Conservation (phyloP, 176 grass and related monocot species). For the Ensete ventricosum region DNA sequence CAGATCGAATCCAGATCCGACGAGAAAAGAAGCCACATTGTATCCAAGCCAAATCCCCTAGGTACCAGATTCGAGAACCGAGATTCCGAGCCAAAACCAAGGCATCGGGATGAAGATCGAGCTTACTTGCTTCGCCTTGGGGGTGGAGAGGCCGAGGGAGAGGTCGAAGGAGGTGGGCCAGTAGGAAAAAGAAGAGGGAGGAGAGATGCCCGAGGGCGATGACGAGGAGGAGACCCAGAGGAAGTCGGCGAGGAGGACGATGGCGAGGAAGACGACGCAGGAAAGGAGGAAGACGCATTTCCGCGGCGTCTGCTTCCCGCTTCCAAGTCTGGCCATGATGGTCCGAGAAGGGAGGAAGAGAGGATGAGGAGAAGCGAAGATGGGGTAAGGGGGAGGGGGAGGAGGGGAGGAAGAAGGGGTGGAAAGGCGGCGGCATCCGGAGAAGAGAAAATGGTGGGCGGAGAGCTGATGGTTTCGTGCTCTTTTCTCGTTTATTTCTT, state of each 20-base stretch:
- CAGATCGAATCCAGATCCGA: not conserved
- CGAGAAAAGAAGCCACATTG: constrained; percentile 1
- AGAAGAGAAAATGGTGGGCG: no score
- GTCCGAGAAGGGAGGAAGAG: not conserved
- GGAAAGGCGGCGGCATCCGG: not conserved
- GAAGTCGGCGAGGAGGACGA: constrained; percentile 48
- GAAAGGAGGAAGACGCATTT: constrained; percentile 28
- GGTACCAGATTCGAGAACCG: not conserved
- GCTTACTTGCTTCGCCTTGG: constrained; percentile 7
- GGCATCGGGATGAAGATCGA: not conserved
- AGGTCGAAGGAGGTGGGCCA: constrained; percentile 1
- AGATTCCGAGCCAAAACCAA: not conserved
- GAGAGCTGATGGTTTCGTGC: no score
- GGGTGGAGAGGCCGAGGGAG: not conserved
- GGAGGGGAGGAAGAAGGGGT: not conserved
- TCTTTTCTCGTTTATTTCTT: no score
- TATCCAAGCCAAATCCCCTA: no score
- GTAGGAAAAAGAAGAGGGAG: not conserved
- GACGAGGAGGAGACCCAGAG: constrained; percentile 38
- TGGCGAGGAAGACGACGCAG: constrained; percentile 39
- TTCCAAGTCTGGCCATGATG: constrained; percentile 16
- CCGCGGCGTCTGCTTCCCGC: constrained; percentile 25
- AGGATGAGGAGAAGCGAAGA: not conserved
- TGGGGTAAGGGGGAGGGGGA: no score
- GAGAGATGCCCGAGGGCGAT: not conserved